phyloP scores from a whole-genome alignment of 306 rosid genomes.

The Trifolium repens region DNA sequence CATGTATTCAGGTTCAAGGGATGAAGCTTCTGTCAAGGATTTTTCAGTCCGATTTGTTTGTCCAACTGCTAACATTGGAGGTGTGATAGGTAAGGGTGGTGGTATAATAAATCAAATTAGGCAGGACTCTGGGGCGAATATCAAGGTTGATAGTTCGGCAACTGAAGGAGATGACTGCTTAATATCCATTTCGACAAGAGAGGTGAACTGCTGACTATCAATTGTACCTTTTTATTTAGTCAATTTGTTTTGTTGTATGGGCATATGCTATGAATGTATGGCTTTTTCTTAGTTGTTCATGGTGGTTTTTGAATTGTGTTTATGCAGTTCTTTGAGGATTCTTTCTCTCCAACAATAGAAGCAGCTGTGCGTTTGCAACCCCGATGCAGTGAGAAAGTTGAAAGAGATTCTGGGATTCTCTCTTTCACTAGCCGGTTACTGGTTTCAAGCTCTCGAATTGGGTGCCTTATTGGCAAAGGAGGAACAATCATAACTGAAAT shows the following conservation, averaged over 20 bases:
- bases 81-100: conserved; percentile 98
- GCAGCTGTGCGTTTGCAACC: conserved; percentile 96
- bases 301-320: conserved; percentile 23
- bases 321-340: conserved; percentile 78
- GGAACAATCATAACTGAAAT: conserved; percentile 89
- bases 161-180: conserved; percentile 91
- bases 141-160: conserved; percentile 94
- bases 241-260: conserved; percentile 4
- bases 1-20: conserved; percentile 86
- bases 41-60: conserved; percentile 81
- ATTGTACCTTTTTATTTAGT: neutral
- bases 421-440: conserved; percentile 87
- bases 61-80: conserved; percentile 87
- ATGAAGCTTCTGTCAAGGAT: conserved; percentile 77
- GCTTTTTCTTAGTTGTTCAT: conserved; percentile 2
- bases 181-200: conserved; percentile 79
- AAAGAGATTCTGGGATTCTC: conserved; percentile 92
- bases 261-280: neutral
- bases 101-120: conserved; percentile 89
- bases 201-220: conserved; percentile 59
- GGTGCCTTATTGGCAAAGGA: conserved; percentile 98
- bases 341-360: conserved; percentile 82
- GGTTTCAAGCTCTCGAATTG: conserved; percentile 88
- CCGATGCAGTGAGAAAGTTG: conserved; percentile 90
- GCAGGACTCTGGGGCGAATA: conserved; percentile 88